phyloP scores from a whole-genome alignment of 2,329 filamentous ascomycete genomes.

The Botrytis pseudocinerea region DNA sequence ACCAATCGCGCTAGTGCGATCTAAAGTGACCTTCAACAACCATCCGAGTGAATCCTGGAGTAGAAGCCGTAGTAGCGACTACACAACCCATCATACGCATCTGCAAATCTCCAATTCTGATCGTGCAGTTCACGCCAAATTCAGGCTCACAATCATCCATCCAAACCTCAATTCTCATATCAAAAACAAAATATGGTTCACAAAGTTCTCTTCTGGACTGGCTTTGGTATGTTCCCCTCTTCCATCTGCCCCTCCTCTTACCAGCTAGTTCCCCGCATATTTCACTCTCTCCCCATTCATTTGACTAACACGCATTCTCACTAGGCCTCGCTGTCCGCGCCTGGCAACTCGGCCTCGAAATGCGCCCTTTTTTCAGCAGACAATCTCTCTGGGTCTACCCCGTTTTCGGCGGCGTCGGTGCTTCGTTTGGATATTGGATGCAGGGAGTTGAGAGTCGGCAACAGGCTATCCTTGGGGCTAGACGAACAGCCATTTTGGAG shows the following conservation, averaged over 20 bases:
- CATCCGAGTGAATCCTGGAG: conserved; percentile 12
- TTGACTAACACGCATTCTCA: not conserved
- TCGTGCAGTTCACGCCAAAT: not conserved
- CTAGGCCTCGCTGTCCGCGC: conserved; percentile 86
- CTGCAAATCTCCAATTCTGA: not conserved
- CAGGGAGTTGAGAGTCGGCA: conserved; percentile 86
- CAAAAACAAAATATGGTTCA: conserved; percentile 37
- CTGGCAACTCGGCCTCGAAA: conserved; percentile 98
- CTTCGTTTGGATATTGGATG: conserved; percentile 95
- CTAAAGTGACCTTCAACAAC: conserved; percentile 16
- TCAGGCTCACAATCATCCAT: not conserved
- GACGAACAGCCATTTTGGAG: conserved; percentile 79
- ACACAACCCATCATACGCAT: not conserved
- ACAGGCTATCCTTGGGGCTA: conserved; percentile 71
- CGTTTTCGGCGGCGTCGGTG: conserved; percentile 80
- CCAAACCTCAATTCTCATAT: conserved; percentile 14
- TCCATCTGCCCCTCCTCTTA: conserved; percentile 23
- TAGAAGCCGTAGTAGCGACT: conserved; percentile 3
- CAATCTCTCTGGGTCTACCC: conserved; percentile 90
- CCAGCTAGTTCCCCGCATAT: conserved; percentile 22
- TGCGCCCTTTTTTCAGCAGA: conserved; percentile 89
- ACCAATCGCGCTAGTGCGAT: conserved; percentile 7
- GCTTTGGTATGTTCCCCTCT: conserved; percentile 72
- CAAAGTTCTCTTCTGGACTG: conserved; percentile 78
- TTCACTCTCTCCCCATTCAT: not conserved